Evolutionary conservation across 2,329 filamentous ascomycete genomes (phyloP).

Genomic region (Colletotrichum destructivum): DNA sequence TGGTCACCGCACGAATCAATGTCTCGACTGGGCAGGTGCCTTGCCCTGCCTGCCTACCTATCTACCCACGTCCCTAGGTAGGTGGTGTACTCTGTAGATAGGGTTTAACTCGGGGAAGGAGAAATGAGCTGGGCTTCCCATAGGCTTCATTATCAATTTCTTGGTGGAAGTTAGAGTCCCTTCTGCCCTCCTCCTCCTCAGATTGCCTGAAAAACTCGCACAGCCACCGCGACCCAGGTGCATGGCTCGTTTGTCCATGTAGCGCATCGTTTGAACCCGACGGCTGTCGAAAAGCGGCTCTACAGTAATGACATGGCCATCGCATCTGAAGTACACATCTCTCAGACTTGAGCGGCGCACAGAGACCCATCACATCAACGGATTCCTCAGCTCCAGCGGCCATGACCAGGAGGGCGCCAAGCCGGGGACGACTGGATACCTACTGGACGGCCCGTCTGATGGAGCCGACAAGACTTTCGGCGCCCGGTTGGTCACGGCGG

Average conservation of each 20-base stretch:
- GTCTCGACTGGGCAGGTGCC: too few species aligned
- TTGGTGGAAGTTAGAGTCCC: not conserved
- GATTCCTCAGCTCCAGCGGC: not conserved
- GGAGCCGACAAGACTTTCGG: not conserved
- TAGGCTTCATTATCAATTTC: too few species aligned
- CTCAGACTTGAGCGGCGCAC: not conserved
- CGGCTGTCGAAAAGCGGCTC: not conserved
- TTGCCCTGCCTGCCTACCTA: too few species aligned
- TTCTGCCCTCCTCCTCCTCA: not conserved
- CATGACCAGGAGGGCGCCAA: not conserved
- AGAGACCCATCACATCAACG: constrained; percentile 4
- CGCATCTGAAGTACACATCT: not conserved
- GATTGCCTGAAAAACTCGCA: too few species aligned
- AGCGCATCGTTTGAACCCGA: not conserved
- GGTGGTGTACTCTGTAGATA: too few species aligned
- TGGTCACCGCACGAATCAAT: too few species aligned
- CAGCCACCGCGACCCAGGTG: not conserved
- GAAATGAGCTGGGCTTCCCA: too few species aligned
- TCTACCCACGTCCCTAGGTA: too few species aligned
- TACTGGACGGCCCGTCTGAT: not conserved
- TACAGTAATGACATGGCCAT: not conserved
- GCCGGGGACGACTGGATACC: not conserved
- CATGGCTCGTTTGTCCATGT: not conserved
- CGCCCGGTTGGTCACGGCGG: not conserved
- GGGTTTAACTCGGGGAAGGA: too few species aligned